These are phyloP conservation scores for Solanum hybrid DNA, from an alignment of 305 asterid species.

Conservation along the genomic window DNA sequence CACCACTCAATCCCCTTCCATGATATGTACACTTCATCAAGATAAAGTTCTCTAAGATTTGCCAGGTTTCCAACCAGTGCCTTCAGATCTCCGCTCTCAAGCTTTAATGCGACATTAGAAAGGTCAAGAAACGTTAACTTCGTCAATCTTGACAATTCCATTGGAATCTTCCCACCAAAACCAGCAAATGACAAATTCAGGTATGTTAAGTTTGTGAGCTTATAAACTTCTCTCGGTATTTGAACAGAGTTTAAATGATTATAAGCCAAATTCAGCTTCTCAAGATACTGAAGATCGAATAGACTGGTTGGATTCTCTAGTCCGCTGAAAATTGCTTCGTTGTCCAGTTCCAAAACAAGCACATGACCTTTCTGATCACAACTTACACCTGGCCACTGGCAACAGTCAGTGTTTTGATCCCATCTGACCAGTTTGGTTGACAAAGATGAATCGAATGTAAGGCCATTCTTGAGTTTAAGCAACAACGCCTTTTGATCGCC, in stretches of 20 bases:
- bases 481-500: not conserved
- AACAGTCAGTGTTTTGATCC: not conserved
- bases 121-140: not conserved
- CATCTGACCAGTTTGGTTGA: not conserved
- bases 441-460: not conserved
- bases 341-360: no score
- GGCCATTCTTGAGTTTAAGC: not conserved
- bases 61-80: constrained; percentile 33
- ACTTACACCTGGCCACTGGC: not conserved
- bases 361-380: not conserved
- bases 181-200: not conserved
- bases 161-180: not conserved
- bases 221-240: no score
- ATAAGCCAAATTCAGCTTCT: no score
- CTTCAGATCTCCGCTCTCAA: constrained; percentile 7
- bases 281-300: not conserved
- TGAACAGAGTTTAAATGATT: no score
- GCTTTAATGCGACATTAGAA: not conserved
- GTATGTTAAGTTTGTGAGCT: not conserved
- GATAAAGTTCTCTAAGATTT: constrained; percentile 39
- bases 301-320: not conserved
- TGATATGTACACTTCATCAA: constrained; percentile 43
- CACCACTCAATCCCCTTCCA: constrained; percentile 29
- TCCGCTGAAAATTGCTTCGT: not conserved
- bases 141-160: not conserved